Evolutionary conservation across 169 alveolate species (phyloP).

Genomic region (Plasmodium fragile): DNA sequence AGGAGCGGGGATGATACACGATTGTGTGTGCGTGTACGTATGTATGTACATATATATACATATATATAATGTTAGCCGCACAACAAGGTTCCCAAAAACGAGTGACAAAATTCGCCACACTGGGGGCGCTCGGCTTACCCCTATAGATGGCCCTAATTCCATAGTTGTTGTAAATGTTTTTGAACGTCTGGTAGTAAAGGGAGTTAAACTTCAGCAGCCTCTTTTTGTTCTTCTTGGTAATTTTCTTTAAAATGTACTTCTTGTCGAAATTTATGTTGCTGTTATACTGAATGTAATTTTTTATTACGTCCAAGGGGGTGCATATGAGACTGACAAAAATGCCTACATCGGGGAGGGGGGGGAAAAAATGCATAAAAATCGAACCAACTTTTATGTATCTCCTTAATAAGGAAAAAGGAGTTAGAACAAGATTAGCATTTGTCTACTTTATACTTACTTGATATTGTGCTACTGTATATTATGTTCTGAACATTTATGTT

Average conservation of each 20-base stretch:
- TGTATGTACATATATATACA: not conserved
- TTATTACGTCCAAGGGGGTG: slow-evolving; percentile 81
- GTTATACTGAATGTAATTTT: slow-evolving; percentile 77
- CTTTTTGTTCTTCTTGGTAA: slow-evolving; percentile 57
- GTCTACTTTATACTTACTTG: slow-evolving; percentile 67
- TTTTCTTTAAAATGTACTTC: slow-evolving; percentile 65
- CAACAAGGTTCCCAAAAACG: not conserved
- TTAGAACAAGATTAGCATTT: not conserved
- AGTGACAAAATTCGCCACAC: not conserved
- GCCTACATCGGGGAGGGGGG: slow-evolving; percentile 16
- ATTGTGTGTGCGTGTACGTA: not conserved
- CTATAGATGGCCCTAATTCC: slow-evolving; percentile 70
- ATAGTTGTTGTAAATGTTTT: slow-evolving; percentile 54
- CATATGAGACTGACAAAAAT: slow-evolving; percentile 72
- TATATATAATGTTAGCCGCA: not conserved
- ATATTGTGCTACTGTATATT: slow-evolving; percentile 72
- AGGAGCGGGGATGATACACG: not conserved
- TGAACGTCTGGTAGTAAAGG: slow-evolving; percentile 62
- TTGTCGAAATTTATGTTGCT: slow-evolving; percentile 63
- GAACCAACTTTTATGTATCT: not conserved
- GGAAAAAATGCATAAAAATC: not conserved
- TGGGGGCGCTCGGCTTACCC: slow-evolving; percentile 13
- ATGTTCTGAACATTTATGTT: slow-evolving; percentile 58
- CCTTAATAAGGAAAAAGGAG: not conserved
- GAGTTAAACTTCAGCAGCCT: slow-evolving; percentile 48